Base-by-base conservation (phyloP, 2,329 filamentous ascomycete species). In the Talaromyces sp. region DNA sequence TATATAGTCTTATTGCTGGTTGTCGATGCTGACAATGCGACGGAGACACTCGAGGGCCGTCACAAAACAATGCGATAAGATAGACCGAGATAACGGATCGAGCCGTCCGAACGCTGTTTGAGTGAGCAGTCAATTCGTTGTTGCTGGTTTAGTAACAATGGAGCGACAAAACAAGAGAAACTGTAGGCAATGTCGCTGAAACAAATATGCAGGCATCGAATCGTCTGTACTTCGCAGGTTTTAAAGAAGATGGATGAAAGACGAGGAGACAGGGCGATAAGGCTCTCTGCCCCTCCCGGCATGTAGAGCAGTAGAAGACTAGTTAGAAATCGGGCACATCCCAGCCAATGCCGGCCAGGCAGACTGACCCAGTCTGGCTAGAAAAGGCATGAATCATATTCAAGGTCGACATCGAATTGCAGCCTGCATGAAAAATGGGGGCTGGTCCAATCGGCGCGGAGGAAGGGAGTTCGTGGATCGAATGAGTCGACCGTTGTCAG, bases 361-460 rank as follows among this genome's bases (percentile, higher is more conserved):
- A 41, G 45, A 41, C 47, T 41, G 43, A 31, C 43, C 24, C n/a
- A 37, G 27, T 24, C 43, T 50, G 27, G 41, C 60, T 52, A 14
- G 27, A 50, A 45, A 54, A 33, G 50, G 60, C 47, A 62, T 59
- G 19, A 45, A 41, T 59, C 37, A 58, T 43, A 24, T 22, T 58
- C 37, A 58, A 24, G 19, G 16, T 58, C 39, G 27, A 52, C 14
- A 31, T 52, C 48, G 48, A 43, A 59, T 43, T 56, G 35, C 41
- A 54, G 60, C 24, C 48, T 39, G 48, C 59, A 35, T 47, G 37
- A 35, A 57, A 59, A 62, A 43, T 37, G 52, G 65, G 62, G 67
- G 67, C 67, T 68, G 67, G 67, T 67, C 67, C 67, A 68, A 67
- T 68, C n/a, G 64, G 52, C 60, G 52, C 41, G 50, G 48, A 22